These are phyloP conservation scores for Mucor mucedo DNA, from an alignment of 371 early-diverging fungal genomes.

Conservation along the genomic window DNA sequence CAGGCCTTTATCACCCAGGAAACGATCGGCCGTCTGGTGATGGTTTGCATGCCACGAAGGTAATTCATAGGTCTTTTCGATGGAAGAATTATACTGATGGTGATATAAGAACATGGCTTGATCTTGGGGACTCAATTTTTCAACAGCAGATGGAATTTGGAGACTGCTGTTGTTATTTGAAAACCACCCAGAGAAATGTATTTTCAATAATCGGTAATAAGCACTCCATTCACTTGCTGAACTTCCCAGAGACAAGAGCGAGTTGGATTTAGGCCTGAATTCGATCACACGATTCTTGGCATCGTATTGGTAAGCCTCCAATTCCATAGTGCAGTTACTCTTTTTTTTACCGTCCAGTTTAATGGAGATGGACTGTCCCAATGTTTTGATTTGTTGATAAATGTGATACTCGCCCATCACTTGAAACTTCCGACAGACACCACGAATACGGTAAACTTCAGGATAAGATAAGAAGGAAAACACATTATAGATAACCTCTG, in stretches of 20 bases:
- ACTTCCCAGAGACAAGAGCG: constrained; percentile 15
- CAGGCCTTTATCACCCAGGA: constrained; percentile 51
- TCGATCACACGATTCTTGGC: constrained; percentile 42
- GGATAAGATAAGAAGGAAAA: constrained; percentile 38
- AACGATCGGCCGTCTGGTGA: constrained; percentile 20
- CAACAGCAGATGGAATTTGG: constrained; percentile 2
- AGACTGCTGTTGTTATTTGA: neutral
- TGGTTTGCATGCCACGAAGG: constrained; percentile 28
- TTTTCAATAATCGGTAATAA: constrained; percentile 37
- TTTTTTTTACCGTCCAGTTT: constrained; percentile 31
- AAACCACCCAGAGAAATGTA: constrained; percentile 43
- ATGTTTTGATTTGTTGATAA: constrained; percentile 32
- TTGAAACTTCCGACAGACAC: constrained; percentile 34
- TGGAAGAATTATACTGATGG: constrained; percentile 43
- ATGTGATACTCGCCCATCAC: constrained; percentile 39
- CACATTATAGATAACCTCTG: constrained; percentile 42
- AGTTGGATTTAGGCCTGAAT: constrained; percentile 29
- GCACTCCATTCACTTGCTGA: constrained; percentile 22
- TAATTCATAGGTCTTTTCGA: constrained; percentile 43
- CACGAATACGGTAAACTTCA: constrained; percentile 42
- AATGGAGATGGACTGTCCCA: constrained; percentile 26
- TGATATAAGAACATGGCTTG: constrained; percentile 45
- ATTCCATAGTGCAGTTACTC: neutral
- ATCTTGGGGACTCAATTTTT: constrained; percentile 31
- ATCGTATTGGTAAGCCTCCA: constrained; percentile 37